These are phyloP conservation scores for Tetragonia tetragonoides DNA, from an alignment of 148 eudicot genomes.

Conservation along the genomic window DNA sequence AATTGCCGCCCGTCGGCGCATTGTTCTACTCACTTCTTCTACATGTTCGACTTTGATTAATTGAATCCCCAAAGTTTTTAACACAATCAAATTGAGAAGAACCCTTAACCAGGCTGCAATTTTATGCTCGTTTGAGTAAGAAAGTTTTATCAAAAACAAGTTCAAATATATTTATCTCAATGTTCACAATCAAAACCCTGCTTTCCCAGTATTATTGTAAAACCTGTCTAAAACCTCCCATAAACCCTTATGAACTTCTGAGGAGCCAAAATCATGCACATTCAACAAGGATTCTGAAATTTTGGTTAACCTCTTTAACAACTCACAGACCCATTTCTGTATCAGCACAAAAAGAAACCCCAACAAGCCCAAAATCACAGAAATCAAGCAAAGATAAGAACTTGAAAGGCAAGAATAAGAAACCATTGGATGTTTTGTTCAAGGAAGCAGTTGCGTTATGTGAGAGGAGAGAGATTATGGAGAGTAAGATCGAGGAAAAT, in stretches of 20 bases:
- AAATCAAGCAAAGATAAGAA: neutral
- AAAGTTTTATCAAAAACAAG: neutral
- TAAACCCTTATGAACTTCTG: constrained; percentile 9
- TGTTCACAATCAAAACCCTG: constrained; percentile 18
- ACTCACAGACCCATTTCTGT: constrained; percentile 24
- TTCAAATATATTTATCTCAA: neutral
- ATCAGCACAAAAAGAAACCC: constrained; percentile 19
- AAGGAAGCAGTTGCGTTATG: constrained; percentile 47
- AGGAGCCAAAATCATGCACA: neutral
- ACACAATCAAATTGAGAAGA: too few relatives aligned
- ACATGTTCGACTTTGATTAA: too few relatives aligned
- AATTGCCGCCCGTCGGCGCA: too few relatives aligned
- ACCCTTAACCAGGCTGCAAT: too few relatives aligned
- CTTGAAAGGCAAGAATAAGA: constrained; percentile 13
- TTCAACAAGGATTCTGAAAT: neutral
- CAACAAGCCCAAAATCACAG: constrained; percentile 8
- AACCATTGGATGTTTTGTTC: constrained; percentile 44
- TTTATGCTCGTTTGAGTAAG: too few relatives aligned
- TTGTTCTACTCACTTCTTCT: too few relatives aligned
- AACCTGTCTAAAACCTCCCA: constrained; percentile 5
- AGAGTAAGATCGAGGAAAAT: neutral
- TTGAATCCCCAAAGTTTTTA: too few relatives aligned
- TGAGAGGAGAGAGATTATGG: constrained; percentile 12
- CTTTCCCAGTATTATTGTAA: neutral
- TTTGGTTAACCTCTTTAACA: constrained; percentile 8